phyloP scores from a whole-genome alignment of 768 basidiomycete genomes.

The Russula compacta region DNA sequence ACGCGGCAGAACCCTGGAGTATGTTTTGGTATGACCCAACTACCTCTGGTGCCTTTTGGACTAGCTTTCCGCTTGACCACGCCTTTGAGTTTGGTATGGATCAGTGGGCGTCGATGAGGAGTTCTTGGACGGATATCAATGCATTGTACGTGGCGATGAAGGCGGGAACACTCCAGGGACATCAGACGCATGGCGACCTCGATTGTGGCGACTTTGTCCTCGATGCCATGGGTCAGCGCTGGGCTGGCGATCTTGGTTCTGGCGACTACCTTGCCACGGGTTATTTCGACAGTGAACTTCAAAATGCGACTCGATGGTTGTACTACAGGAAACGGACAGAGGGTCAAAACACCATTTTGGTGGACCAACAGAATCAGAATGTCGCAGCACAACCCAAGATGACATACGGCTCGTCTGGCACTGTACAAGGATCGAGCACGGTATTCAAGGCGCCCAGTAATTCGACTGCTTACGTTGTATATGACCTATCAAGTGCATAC shows the following conservation, averaged over 20 bases:
- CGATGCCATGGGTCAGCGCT: slow-evolving; percentile 87
- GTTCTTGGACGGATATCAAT: slow-evolving; percentile 82
- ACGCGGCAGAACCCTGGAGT: slow-evolving; percentile 44
- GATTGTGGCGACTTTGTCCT: slow-evolving; percentile 94
- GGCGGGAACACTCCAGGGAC: slow-evolving; percentile 67
- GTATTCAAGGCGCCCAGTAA: slow-evolving; percentile 49
- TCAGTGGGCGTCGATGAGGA: slow-evolving; percentile 88
- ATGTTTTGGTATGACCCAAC: slow-evolving; percentile 91
- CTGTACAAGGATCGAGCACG: slow-evolving; percentile 75
- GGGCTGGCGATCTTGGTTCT: slow-evolving; percentile 91
- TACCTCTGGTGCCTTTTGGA: slow-evolving; percentile 86
- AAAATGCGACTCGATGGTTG: slow-evolving; percentile 66
- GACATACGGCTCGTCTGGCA: slow-evolving; percentile 44
- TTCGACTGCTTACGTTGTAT: slow-evolving; percentile 77
- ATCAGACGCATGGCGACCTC: slow-evolving; percentile 93
- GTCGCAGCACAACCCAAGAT: slow-evolving; percentile 55
- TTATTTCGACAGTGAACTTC: slow-evolving; percentile 73
- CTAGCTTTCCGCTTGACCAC: slow-evolving; percentile 69
- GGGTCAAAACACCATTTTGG: slow-evolving; percentile 90
- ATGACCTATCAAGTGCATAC: slow-evolving; percentile 73
- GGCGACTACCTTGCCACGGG: slow-evolving; percentile 67
- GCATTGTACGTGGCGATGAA: slow-evolving; percentile 86
- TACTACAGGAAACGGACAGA: slow-evolving; percentile 97
- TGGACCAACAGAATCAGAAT: slow-evolving; percentile 71
- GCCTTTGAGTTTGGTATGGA: slow-evolving; percentile 65